A percentile compares a stretch with the other conserved stretches of the same genome.
phyloP scores from a whole-genome alignment of 75 land plant species.

The Pinus taeda region DNA sequence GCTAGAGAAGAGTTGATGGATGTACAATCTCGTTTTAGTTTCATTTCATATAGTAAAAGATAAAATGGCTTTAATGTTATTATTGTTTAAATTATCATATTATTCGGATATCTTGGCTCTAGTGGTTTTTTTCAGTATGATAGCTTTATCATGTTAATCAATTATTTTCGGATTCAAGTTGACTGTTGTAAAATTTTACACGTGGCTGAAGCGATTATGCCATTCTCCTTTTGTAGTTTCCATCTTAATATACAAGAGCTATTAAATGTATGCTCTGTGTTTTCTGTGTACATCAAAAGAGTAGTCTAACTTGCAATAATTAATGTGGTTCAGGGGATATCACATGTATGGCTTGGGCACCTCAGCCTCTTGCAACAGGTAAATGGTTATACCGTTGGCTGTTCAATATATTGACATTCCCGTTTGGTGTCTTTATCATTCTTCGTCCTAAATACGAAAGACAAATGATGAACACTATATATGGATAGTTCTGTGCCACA shows the following conservation, averaged over 20 bases:
- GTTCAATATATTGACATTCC: background rate
- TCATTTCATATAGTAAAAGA: too few relatives aligned
- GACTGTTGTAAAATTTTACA: background rate
- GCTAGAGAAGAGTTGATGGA: too few relatives aligned
- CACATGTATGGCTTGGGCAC: conserved; percentile 82
- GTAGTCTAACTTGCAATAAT: background rate
- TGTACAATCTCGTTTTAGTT: too few relatives aligned
- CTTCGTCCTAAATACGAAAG: background rate
- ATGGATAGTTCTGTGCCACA: background rate
- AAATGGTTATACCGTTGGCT: conserved; percentile 6
- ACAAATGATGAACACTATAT: background rate
- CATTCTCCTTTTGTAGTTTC: background rate
- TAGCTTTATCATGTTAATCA: background rate
- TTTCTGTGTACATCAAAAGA: too few relatives aligned
- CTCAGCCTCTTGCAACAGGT: too few relatives aligned
- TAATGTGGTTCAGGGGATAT: conserved; percentile 63
- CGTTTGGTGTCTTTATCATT: background rate
- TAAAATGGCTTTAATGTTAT: too few relatives aligned
- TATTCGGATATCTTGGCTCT: too few relatives aligned
- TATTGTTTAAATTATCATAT: too few relatives aligned
- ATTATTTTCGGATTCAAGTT: background rate
- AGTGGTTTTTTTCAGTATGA: background rate
- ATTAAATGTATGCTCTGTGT: background rate
- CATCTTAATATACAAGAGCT: background rate
- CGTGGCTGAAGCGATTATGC: background rate